Evolutionary conservation across 495 filamentous ascomycete species (phyloP), one percentile per base, ranked within the genome.

Genomic region (Jackrogersella multiformis): DNA sequence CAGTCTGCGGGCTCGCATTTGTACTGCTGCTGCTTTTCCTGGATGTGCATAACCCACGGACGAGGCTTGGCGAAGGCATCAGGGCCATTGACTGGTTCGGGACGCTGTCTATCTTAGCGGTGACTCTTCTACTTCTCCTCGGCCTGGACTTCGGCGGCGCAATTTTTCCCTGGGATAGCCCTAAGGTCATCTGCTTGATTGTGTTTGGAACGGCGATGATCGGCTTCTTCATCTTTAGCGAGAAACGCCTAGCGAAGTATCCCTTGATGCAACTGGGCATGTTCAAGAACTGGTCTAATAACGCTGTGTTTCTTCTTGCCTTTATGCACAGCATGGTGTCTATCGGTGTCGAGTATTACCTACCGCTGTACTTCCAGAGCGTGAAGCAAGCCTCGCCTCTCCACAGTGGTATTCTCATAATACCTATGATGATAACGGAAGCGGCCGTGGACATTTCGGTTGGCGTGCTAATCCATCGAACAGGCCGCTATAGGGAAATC

Each of bases 131-230:
- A 80, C 83, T 93, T 61, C 84, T 92, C n/a, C 84, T 92, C 34
- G 90, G 88, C 5, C 80, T 92, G 12, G 84, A 91, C 60, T 90
- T 89, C 59, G 90, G 90, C 41, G 91, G 91, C 18, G 77, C 87
- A 49, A 82, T 79, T 18, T 85, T 83, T 69, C 88, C 90, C 23
- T 92, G 90, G 90, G 73, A 72, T 42, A 91, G 88, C 0, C 77
- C 89, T 4, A 86, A 83, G 2, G 89, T 92, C 48, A 83, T 93
- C 58, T 90, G 89, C 71, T 78, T 92, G 34, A 83, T 93, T 58
- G 74, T 92, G 23, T 89, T 92, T 46, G 90, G 91, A 12, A 49
- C 85, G 15, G 34, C 85, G 12, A 82, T 85, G 18, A 82, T 86
- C 58, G 76, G 67, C 13, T 61, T 88, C 36, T 92, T 92, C 70